Percentiles rank a stretch among this genome's conserved stretches.
phyloP scores from a whole-genome alignment of 257 asterid species.

The Buddleja alternifolia region DNA sequence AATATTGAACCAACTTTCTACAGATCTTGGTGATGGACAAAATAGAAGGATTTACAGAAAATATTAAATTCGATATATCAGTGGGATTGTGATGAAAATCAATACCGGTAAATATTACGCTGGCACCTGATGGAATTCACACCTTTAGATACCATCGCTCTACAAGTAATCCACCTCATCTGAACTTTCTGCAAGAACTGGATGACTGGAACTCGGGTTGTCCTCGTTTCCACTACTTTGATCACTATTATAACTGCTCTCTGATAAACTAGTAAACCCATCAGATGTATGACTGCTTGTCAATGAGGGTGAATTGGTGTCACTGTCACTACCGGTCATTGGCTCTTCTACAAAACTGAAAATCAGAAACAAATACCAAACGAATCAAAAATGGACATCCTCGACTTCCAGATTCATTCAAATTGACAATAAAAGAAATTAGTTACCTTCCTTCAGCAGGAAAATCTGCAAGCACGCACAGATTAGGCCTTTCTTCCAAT shows the following conservation, averaged over 20 bases:
- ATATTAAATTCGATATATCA: conserved; percentile 2
- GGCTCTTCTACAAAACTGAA: conserved; percentile 47
- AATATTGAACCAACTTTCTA: neutral
- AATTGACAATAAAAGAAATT: conserved; percentile 20
- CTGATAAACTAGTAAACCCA: conserved; percentile 46
- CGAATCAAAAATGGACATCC: conserved; percentile 13
- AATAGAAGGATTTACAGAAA: neutral
- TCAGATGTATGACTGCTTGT: conserved; percentile 48
- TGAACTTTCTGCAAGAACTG: conserved; percentile 50
- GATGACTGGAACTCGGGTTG: conserved; percentile 37
- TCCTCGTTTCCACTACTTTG: conserved; percentile 66
- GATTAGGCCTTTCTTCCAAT: conserved; percentile 60
- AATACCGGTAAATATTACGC: conserved; percentile 28
- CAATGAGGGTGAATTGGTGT: conserved; percentile 45
- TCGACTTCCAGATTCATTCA: conserved; percentile 3
- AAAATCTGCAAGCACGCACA: conserved; percentile 68
- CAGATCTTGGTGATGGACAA: neutral
- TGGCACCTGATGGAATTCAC: conserved; percentile 9
- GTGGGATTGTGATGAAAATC: conserved; percentile 9
- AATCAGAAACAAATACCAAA: conserved; percentile 23
- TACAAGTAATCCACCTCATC: conserved; percentile 54
- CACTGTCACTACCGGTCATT: conserved; percentile 45
- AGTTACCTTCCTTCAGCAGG: conserved; percentile 66
- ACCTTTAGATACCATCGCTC: conserved; percentile 9
- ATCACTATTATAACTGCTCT: conserved; percentile 58